A percentile compares a stretch with the other conserved stretches of the same genome.
Evolutionary conservation across 805 yeast species (phyloP).

Genomic region (Cyberlindnera amylophila): DNA sequence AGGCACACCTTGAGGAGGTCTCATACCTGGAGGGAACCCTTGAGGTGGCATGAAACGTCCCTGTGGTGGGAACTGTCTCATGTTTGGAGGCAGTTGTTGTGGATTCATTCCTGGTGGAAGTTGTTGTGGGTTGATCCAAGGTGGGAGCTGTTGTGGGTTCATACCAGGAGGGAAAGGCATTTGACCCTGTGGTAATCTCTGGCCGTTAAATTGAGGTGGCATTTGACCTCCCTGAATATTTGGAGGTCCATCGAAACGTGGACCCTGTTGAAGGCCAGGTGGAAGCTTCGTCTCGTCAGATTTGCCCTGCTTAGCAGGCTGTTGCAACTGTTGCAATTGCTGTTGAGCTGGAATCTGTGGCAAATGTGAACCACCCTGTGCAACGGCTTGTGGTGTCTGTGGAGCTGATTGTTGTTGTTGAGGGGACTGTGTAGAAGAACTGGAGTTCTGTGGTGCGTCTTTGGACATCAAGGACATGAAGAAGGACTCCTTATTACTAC

Average conservation of each 20-base stretch:
- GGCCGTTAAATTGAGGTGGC: constrained; percentile 20
- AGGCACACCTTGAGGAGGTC: constrained; percentile 11
- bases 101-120: constrained; percentile 19
- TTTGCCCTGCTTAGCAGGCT: neutral
- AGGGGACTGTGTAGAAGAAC: constrained; percentile 5
- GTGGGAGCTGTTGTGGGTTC: constrained; percentile 14
- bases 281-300: constrained; percentile 2
- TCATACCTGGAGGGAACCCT: constrained; percentile 15
- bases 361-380: neutral
- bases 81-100: constrained; percentile 20
- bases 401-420: constrained; percentile 5
- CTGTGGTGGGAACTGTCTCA: constrained; percentile 18
- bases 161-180: constrained; percentile 19
- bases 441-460: constrained; percentile 5
- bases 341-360: constrained; percentile 1
- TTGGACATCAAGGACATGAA: constrained; percentile 23
- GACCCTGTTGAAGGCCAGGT: constrained; percentile 7
- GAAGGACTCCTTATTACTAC: constrained; percentile 23
- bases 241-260: constrained; percentile 8
- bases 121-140: constrained; percentile 14
- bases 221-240: constrained; percentile 14
- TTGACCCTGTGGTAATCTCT: constrained; percentile 10
- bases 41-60: constrained; percentile 23
- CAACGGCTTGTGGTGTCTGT: constrained; percentile 3
- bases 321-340: constrained; percentile 10